Conservation (phyloP, 192 early-diverging fungal genomes). For the Blastocladiella britannica region DNA sequence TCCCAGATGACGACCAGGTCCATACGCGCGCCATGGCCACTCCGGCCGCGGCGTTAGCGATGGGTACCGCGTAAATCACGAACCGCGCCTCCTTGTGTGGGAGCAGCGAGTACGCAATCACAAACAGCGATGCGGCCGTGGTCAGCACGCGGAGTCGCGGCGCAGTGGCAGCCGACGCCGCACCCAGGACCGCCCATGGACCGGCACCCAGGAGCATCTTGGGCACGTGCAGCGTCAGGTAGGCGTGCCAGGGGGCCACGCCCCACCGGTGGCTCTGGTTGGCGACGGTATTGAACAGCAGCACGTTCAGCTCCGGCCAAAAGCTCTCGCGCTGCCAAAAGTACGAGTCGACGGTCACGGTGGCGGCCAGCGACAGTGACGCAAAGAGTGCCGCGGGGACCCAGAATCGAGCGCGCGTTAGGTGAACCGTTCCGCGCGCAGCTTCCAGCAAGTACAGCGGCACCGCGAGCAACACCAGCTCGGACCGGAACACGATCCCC, state of each 20-base stretch:
- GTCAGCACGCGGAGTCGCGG: constrained; percentile 23
- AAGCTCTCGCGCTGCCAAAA: constrained; percentile 33
- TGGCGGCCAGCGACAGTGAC: constrained; percentile 10
- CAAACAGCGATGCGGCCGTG: constrained; percentile 24
- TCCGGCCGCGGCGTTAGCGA: constrained; percentile 54
- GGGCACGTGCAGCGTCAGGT: constrained; percentile 53
- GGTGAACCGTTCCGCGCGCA: constrained; percentile 5
- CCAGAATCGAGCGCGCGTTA: constrained; percentile 1
- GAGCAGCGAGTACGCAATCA: constrained; percentile 47
- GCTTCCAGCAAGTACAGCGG: constrained; percentile 17
- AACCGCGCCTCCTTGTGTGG: constrained; percentile 95
- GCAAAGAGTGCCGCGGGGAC: constrained; percentile 4
- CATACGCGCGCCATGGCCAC: constrained; percentile 20
- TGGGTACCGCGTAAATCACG: constrained; percentile 61
- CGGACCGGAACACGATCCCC: constrained; percentile 33
- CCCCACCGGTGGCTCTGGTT: constrained; percentile 31
- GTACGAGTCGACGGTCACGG: constrained; percentile 33
- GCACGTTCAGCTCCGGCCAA: constrained; percentile 43
- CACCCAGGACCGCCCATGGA: constrained; percentile 38
- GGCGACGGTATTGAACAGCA: constrained; percentile 39
- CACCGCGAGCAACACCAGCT: constrained; percentile 24
- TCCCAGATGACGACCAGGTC: constrained; percentile 7
- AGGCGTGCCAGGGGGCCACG: constrained; percentile 43
- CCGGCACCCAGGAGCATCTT: constrained; percentile 45
- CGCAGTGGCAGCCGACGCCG: constrained; percentile 18